Percentiles rank a stretch among this genome's conserved stretches.
Evolutionary conservation across 306 rosid species (phyloP).

Genomic region (Geum urbanum): DNA sequence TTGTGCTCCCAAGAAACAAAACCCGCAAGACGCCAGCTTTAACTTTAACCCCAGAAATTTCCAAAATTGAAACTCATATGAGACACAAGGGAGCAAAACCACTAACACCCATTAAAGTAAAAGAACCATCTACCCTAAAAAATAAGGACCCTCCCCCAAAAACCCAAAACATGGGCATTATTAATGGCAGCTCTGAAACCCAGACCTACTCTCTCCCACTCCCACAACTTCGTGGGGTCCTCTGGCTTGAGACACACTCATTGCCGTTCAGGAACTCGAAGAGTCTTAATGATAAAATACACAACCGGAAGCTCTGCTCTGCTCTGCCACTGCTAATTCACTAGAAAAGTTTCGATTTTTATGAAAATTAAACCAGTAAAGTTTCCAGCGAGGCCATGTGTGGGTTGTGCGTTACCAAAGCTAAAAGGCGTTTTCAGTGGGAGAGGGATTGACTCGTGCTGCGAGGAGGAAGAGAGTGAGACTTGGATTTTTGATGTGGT

Average conservation of each 20-base stretch:
- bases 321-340: constrained; percentile 15
- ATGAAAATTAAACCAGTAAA: background rate
- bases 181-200: constrained; percentile 33
- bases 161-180: constrained; percentile 23
- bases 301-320: background rate
- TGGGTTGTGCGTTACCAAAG: constrained; percentile 6
- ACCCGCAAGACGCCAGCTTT: constrained; percentile 8
- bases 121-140: constrained; percentile 38
- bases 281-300: constrained; percentile 31
- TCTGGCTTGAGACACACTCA: constrained; percentile 68
- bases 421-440: constrained; percentile 3
- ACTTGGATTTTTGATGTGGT: background rate
- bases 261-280: constrained; percentile 50
- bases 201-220: constrained; percentile 3
- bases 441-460: constrained; percentile 7
- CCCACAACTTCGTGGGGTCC: constrained; percentile 53
- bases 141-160: no score
- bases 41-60: constrained; percentile 30
- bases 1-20: constrained; percentile 16
- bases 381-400: constrained; percentile 54
- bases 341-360: constrained; percentile 7
- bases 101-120: constrained; percentile 43
- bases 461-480: constrained; percentile 1
- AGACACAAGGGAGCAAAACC: constrained; percentile 42
- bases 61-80: constrained; percentile 32